These are phyloP conservation scores for Vigna hirtella DNA, from an alignment of 306 rosid species.

Conservation along the genomic window DNA sequence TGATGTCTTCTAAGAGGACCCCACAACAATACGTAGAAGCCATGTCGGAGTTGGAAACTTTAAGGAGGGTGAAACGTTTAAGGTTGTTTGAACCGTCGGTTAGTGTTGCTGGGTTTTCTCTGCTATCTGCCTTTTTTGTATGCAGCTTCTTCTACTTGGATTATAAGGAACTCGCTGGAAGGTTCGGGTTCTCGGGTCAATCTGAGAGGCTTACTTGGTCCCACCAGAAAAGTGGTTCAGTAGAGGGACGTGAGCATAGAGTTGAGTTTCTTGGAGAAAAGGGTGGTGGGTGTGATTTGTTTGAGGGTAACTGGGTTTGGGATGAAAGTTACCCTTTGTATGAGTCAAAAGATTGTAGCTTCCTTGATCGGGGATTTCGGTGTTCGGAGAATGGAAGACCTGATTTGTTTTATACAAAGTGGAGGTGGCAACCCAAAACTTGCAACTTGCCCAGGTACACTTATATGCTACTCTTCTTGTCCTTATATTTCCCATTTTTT, in stretches of 20 bases:
- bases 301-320: slow-evolving; percentile 94
- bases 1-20: slow-evolving; percentile 64
- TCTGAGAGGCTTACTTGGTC: slow-evolving; percentile 57
- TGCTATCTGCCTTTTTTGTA: slow-evolving; percentile 53
- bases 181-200: slow-evolving; percentile 52
- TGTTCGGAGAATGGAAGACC: slow-evolving; percentile 91
- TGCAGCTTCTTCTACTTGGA: slow-evolving; percentile 69
- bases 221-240: slow-evolving; percentile 48
- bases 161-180: slow-evolving; percentile 50
- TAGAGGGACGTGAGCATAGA: slow-evolving; percentile 38
- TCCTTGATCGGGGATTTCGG: slow-evolving; percentile 73
- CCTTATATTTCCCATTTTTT: slow-evolving; percentile 10
- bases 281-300: slow-evolving; percentile 66
- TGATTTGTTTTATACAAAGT: slow-evolving; percentile 87
- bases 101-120: slow-evolving; percentile 66
- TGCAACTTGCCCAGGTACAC: slow-evolving; percentile 91
- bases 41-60: slow-evolving; percentile 57
- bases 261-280: slow-evolving; percentile 64
- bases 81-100: slow-evolving; percentile 71
- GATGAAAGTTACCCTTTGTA: slow-evolving; percentile 82
- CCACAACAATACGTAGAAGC: slow-evolving; percentile 53
- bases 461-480: neutral
- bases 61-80: slow-evolving; percentile 64
- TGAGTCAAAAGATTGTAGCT: slow-evolving; percentile 69
- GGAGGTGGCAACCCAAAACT: slow-evolving; percentile 92